Conservation (phyloP, 768 basidiomycete species). For the Nevesoporus exiguus region DNA sequence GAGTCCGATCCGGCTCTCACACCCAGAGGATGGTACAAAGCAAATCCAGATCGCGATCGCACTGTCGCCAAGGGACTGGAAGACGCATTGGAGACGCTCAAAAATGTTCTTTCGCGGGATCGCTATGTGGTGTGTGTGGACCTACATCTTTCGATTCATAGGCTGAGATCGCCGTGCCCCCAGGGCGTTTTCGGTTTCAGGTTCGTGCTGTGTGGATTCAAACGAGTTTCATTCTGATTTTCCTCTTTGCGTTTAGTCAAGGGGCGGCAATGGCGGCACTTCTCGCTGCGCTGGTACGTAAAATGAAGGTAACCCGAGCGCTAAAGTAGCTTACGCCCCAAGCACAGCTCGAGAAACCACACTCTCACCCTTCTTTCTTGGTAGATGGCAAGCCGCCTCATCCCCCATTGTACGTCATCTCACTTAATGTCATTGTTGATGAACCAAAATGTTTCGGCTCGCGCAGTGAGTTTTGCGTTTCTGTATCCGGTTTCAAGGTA, state of each 20-base stretch:
- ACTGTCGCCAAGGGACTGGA: slow-evolving; percentile 54
- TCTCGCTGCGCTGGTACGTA: slow-evolving; percentile 62
- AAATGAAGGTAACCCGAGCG: not conserved
- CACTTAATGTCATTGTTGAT: not conserved
- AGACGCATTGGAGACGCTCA: slow-evolving; percentile 51
- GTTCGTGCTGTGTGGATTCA: slow-evolving; percentile 30
- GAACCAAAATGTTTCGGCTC: not conserved
- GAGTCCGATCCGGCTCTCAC: slow-evolving; percentile 48
- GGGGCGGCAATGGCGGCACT: slow-evolving; percentile 75
- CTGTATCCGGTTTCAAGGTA: slow-evolving; percentile 70
- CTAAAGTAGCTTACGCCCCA: slow-evolving; percentile 1
- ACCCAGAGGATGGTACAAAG: slow-evolving; percentile 72
- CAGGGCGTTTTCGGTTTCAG: slow-evolving; percentile 83
- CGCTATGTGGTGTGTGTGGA: slow-evolving; percentile 57
- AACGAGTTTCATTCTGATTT: not conserved
- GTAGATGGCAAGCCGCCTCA: slow-evolving; percentile 63
- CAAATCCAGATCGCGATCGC: slow-evolving; percentile 49
- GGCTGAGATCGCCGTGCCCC: not conserved
- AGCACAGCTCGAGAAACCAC: slow-evolving; percentile 52
- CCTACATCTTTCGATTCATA: not conserved
- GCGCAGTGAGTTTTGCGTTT: slow-evolving; percentile 64
- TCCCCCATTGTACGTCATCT: slow-evolving; percentile 61
- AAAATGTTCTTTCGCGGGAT: slow-evolving; percentile 53
- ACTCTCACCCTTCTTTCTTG: slow-evolving; percentile 54
- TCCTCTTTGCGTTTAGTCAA: slow-evolving; percentile 46